These are phyloP conservation scores for Geranomyces michiganensis DNA, from an alignment of 192 early-diverging fungal species.

Conservation along the genomic window DNA sequence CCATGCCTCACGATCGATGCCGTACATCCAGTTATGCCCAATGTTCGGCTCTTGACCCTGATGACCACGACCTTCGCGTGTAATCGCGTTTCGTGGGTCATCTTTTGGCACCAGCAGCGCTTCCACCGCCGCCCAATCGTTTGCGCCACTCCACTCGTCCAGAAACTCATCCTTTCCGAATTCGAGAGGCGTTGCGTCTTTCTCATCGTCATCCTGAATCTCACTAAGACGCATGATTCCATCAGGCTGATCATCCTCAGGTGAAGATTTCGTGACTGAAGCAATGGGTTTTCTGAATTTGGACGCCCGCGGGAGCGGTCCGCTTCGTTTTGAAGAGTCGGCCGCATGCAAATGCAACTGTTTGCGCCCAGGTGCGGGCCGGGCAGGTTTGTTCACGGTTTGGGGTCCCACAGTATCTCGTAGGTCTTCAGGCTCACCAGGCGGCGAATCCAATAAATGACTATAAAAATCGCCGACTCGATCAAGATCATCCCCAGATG, in stretches of 20 bases:
- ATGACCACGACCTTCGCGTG: background rate
- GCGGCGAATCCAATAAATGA: background rate
- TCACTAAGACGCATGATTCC: conserved; percentile 1
- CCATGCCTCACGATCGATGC: too few species aligned
- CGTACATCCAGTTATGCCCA: too few species aligned
- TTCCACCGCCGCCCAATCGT: background rate
- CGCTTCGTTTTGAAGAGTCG: background rate
- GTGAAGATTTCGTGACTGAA: background rate
- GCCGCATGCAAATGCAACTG: background rate
- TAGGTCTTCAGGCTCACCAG: background rate
- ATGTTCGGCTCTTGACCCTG: background rate
- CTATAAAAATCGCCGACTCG: background rate
- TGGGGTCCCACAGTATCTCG: background rate
- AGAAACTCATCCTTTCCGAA: background rate
- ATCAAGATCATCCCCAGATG: background rate
- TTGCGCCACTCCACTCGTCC: background rate
- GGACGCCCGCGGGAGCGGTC: background rate
- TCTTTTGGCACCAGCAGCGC: conserved; percentile 6
- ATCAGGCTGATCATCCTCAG: background rate
- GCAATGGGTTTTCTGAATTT: background rate
- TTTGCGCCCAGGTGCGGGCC: background rate
- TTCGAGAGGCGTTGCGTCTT: background rate
- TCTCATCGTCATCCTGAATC: background rate
- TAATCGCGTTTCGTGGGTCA: background rate
- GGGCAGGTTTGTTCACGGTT: background rate